Conservation (phyloP, 805 yeast species). For the Candida berthetii region DNA sequence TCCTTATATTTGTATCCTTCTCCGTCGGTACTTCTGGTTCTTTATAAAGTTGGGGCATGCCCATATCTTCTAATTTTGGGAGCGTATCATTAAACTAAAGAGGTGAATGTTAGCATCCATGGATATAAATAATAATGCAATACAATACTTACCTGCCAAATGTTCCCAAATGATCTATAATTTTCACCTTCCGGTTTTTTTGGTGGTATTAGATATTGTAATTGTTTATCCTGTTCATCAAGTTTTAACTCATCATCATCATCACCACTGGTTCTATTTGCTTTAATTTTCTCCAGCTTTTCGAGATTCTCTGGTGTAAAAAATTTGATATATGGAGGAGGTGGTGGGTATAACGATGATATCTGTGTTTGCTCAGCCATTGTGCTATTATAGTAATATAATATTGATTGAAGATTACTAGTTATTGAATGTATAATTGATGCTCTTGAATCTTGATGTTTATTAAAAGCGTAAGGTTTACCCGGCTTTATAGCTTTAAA, state of each 20-base stretch:
- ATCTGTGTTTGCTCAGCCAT: not conserved
- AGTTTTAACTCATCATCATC: conserved; percentile 25
- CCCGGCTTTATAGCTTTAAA: too few species aligned
- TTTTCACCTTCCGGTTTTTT: conserved; percentile 50
- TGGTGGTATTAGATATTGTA: conserved; percentile 63
- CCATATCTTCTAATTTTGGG: conserved; percentile 70
- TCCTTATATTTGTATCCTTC: conserved; percentile 40
- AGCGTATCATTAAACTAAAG: conserved; percentile 50
- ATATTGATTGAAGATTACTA: too few species aligned
- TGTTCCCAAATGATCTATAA: conserved; percentile 83
- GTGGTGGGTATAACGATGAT: conserved; percentile 89
- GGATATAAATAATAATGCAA: not conserved
- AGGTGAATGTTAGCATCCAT: not conserved
- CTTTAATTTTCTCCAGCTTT: conserved; percentile 25
- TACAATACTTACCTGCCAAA: conserved; percentile 56
- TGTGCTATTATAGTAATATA: not conserved
- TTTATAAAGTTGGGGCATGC: conserved; percentile 67
- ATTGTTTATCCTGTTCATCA: conserved; percentile 33
- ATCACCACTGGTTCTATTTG: conserved; percentile 9
- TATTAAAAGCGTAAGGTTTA: too few species aligned
- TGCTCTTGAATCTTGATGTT: not conserved
- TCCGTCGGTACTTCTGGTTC: conserved; percentile 18
- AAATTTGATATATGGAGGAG: conserved; percentile 75
- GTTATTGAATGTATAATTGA: too few species aligned
- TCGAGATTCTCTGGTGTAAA: conserved; percentile 67